Evolutionary conservation across 2,329 filamentous ascomycete species (phyloP), one percentile per base, ranked within the genome.

Genomic region (Pestalotiopsis sp.): DNA sequence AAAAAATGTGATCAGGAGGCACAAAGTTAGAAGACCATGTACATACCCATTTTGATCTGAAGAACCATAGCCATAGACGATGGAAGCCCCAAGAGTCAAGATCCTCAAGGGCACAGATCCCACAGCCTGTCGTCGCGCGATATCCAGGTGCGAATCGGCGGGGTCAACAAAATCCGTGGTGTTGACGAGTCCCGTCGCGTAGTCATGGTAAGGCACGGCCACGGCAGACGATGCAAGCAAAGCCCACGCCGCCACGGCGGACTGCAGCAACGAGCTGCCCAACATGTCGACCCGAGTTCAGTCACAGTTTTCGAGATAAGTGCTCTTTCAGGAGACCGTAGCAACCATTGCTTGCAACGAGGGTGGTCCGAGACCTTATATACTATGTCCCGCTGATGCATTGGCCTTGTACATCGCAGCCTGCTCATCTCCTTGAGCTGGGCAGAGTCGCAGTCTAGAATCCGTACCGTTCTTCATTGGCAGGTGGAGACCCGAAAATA

Each of bases 21-120:
- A 13, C 2, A n/a, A 57, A 57, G n/a, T 25, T 2, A 52, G 13
- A 52, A 11, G 39, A 4, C 9, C 25, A 14, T 9, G 27, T 41
- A 59, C 52, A 14, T 65, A 69, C 60, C 49, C 17, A 82, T 87
- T 4, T 86, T 86, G 2, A 92, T 79, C 41, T 75, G 77, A 68
- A 4, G 68, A 69, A 4, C 52, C 66, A 20, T 31, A 31, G 3
- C 68, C 68, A 55, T 59, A 69, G 4, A 67, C 62, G n/a, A 67
- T 67, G 4, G 68, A 69, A n/a, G 68, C 68, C 25, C 68, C 65
- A 2, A 69, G 61, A 36, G 60, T n/a, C 52, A 69, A 41, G 27
- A 69, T 69, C 5, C 65, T 59, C 14, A 69, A 14, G 14, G 57
- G 57, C 23, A 59, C 57, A 9, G 45, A 52, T 7, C 45, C 45